Evolutionary conservation across 345 rosid species (phyloP), one percentile per base, ranked within the genome.

Genomic region (Combretum micranthum): DNA sequence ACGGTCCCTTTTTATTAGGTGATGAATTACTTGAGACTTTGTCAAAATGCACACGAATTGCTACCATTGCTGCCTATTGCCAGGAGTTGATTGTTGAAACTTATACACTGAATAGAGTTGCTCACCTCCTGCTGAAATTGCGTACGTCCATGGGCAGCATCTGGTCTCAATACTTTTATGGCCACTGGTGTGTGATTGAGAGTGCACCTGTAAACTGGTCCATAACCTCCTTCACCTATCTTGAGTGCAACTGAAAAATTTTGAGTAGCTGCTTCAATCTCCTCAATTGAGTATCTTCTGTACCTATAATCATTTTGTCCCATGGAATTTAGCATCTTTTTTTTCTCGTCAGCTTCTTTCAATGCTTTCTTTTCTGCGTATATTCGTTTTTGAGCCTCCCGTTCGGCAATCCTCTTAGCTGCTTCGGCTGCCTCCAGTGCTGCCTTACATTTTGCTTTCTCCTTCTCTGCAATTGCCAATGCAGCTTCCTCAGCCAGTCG

Each of bases 151-250:
- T 88, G 97, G 59, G 81, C 81, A 0, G 96, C 97, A 39, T 88
- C 98, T 26, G 95, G 85, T 21, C 87, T 80, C 23, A 92, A 75
- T 55, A 88, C 97, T 79, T 88, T 92, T 47, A 88, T 61, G 8
- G 98, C 96, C 20, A 84, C 95, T 2, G 80, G 72, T 14, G 98
- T 92, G 32, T 78, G 89, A 69, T 88, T 89, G 54, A 92, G 63
- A 37, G 59, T 49, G 47, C 85, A 67, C 54, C 56, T 73, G 75
- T 75, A 92, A 18, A 88, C 98, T 19, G 98, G 97, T 14, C 95
- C 96, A 52, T 92, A 92, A 23, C 98, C 98, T 48, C 98, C 97
- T 83, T 88, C 98, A 32, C 98, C 98, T 14, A 92, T 74, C 76
- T 86, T 88, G 43, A 69, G 86, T 20, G 77, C 62, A 4, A 46